Base-by-base conservation (phyloP, 306 rosid genomes). In the Parietaria judaica region DNA sequence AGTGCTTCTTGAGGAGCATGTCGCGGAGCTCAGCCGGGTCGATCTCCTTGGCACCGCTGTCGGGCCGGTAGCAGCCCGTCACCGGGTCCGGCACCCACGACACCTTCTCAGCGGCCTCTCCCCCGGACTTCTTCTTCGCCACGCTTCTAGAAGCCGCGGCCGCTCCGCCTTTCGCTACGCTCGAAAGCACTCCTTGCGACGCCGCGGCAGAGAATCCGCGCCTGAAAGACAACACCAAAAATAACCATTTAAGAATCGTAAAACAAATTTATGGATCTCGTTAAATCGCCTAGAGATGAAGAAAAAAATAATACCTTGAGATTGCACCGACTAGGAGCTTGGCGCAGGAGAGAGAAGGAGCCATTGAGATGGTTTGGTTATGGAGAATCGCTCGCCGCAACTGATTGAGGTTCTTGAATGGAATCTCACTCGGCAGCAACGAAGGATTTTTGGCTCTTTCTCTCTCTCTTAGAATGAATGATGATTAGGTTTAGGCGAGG, bases 11-110 rank as follows among this genome's bases (percentile, higher is more conserved):
- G 9, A 88, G 50, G 57, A 91, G 92, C 4, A 41, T 39, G 8
- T 87, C 81, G 3, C 98, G 86, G 3, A 91, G 80, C 60, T 91
- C 95, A 3, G 92, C 95, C 5, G 68, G 92, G 63, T 91, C 98
- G 46, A 80, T 71, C 61, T 91, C 92, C 14, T 73, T 66, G 35
- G 15, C 52, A 31, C 64, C 66, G n/a, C 83, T 91, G 71, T 83
- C 98, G 0, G 96, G 98, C 5, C 70, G 76, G 69, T 91, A 91
- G 71, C 78, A 78, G 5, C 98, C 98, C 14, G 98, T 91, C 9
- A 78, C 83, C 3, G 98, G 98, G 49, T 88, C 89, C 1, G 98
- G 98, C 10, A 88, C 82, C 98, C 98, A 91, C 35, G 92, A 68
- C 8, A 78, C 95, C 75, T 86, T 88, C 66, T 70, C 75, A 17